Evolutionary conservation across 345 rosid genomes (phyloP).

Genomic region (Gossypium thurberi): DNA sequence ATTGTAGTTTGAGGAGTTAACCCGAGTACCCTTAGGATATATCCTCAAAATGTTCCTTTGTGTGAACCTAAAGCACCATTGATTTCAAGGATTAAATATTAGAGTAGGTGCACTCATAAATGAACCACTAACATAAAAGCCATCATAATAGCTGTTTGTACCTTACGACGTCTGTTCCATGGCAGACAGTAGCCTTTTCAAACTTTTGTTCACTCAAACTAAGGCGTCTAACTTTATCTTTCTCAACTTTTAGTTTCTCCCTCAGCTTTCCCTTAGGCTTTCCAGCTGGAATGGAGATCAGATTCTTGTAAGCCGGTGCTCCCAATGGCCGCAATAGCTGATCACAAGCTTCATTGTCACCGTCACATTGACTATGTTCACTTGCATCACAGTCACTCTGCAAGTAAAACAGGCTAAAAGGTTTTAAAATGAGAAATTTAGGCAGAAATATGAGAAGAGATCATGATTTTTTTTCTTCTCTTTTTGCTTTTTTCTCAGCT

Average conservation of each 20-base stretch:
- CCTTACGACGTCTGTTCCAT: slow-evolving; percentile 56
- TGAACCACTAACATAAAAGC: background rate
- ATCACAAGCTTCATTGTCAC: slow-evolving; percentile 28
- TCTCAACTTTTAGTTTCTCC: slow-evolving; percentile 41
- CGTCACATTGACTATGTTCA: slow-evolving; percentile 20
- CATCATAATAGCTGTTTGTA: slow-evolving; percentile 16
- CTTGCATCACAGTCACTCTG: slow-evolving; percentile 44
- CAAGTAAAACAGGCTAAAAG: background rate
- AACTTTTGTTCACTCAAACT: slow-evolving; percentile 62
- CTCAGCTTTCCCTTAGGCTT: slow-evolving; percentile 46
- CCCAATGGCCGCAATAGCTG: slow-evolving; percentile 22
- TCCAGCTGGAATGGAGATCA: slow-evolving; percentile 57
- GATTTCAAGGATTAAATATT: background rate
- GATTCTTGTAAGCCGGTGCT: slow-evolving; percentile 37
- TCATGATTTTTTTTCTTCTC: background rate
- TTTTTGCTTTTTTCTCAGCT: background rate
- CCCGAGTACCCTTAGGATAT: slow-evolving; percentile 62
- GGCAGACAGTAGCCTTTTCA: slow-evolving; percentile 44
- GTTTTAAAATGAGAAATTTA: background rate
- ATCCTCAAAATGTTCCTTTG: slow-evolving; percentile 65
- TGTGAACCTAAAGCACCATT: slow-evolving; percentile 41
- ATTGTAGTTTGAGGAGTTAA: slow-evolving; percentile 64
- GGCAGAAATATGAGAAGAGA: background rate
- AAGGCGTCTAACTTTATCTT: slow-evolving; percentile 47
- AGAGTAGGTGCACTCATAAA: background rate